A percentile compares a stretch with the other conserved stretches of the same genome.
Conservation (phyloP, 805 yeast genomes). For the Ogataea neopini region DNA sequence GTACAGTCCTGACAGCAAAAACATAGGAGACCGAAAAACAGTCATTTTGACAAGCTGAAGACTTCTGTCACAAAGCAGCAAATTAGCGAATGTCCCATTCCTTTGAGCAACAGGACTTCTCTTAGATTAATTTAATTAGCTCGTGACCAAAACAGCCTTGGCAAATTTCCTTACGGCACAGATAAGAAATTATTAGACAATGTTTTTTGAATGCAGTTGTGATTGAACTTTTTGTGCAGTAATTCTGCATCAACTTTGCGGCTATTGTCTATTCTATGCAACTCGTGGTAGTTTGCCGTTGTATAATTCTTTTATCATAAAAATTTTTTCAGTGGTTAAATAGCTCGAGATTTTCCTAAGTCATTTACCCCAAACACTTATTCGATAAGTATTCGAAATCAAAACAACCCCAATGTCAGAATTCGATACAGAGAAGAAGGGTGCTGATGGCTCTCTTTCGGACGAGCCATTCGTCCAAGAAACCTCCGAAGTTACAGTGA, state of each 20-base stretch:
- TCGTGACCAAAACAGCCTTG: neutral
- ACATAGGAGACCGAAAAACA: too few species aligned
- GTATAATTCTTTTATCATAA: neutral
- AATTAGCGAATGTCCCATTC: too few species aligned
- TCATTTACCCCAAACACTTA: too few species aligned
- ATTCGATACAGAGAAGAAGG: conserved; percentile 30
- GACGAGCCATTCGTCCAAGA: conserved; percentile 28
- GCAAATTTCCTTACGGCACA: neutral
- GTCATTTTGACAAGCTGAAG: too few species aligned
- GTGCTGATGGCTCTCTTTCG: conserved; percentile 23
- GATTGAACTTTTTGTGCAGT: neutral
- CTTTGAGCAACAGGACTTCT: too few species aligned
- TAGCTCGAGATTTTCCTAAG: neutral
- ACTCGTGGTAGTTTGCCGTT: neutral
- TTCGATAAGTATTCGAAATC: neutral
- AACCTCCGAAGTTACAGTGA: conserved; percentile 19
- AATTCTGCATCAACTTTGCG: neutral
- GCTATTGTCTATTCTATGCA: neutral
- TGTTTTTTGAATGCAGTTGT: neutral
- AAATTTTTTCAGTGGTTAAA: conserved; percentile 1
- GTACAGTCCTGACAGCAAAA: too few species aligned
- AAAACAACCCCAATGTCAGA: conserved; percentile 13
- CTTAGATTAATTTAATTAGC: too few species aligned
- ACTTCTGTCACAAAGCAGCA: too few species aligned
- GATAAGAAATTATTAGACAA: neutral